A percentile compares a stretch with the other conserved stretches of the same genome.
These are phyloP conservation scores for Phytophthora agathidicida DNA, from an alignment of 352 stramenopile genomes.

Conservation along the genomic window DNA sequence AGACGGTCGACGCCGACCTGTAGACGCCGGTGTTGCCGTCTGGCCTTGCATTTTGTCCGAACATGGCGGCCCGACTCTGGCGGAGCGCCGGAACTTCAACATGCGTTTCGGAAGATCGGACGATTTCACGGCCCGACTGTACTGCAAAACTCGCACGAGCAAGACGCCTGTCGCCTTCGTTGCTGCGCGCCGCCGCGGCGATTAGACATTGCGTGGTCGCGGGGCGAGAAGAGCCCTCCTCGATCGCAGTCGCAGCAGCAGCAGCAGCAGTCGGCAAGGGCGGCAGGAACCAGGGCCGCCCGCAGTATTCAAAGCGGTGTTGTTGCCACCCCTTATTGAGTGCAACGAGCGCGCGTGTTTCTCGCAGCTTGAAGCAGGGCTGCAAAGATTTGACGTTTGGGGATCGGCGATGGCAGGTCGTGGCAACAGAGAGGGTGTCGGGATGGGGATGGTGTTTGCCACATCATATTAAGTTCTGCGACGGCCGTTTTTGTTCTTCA, in stretches of 20 bases:
- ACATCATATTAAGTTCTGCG: constrained; percentile 21
- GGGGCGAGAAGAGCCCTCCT: too few relatives aligned
- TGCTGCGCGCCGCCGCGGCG: too few relatives aligned
- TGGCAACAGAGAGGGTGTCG: not conserved
- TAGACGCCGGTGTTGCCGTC: not conserved
- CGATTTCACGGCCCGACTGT: constrained; percentile 12
- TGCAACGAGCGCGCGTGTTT: constrained; percentile 26
- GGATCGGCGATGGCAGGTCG: constrained; percentile 15
- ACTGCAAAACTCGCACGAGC: too few relatives aligned
- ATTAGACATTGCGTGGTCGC: too few relatives aligned
- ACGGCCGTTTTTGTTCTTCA: constrained; percentile 25
- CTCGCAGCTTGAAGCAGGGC: constrained; percentile 27
- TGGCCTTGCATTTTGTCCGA: constrained; percentile 6
- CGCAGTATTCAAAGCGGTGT: too few relatives aligned
- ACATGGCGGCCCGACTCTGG: constrained; percentile 5
- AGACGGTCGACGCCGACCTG: constrained; percentile 6
- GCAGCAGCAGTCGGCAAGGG: too few relatives aligned
- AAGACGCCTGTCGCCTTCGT: too few relatives aligned
- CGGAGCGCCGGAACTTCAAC: constrained; percentile 26
- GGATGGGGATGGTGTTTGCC: not conserved
- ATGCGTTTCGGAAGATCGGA: constrained; percentile 36
- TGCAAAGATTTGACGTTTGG: constrained; percentile 29
- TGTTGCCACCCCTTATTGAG: not conserved
- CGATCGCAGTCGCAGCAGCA: too few relatives aligned
- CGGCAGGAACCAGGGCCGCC: too few relatives aligned